Evolutionary conservation across 2,329 filamentous ascomycete genomes (phyloP), one percentile per base, ranked within the genome.

Genomic region (Aspergillus unguis): DNA sequence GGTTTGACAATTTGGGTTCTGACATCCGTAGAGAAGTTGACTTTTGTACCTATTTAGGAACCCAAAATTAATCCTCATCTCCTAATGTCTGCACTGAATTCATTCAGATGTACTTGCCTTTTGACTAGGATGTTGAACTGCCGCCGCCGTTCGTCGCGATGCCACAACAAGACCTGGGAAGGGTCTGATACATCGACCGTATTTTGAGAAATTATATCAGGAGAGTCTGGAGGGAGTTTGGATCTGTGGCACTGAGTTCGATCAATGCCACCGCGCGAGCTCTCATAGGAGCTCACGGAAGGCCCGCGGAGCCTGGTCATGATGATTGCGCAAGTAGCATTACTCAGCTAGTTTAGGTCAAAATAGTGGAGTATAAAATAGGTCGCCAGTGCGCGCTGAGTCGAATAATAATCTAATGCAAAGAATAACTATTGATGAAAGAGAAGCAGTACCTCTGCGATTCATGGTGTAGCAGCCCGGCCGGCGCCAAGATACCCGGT

Each of bases 21-120:
- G 83, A 67, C 91, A 96, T 58, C 91, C 91, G 59, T 88, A 81
- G 52, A 90, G 83, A n/a, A 96, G 82, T 71, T 96, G 91, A 32
- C 82, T 77, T 45, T 92, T 84, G 66, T 88, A 95, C 63, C 88
- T 92, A 47, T 17, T 17, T 17, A 5, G 35, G 35, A 33, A 23
- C 42, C 31, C 36, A 31, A 41, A 28, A 47, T 57, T 54, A 55
- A 52, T 37, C 50, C 44, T 47, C 36, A 11, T n/a, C 40, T 38
- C 26, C 28, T 32, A 42, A 4, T 29, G n/a, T 6, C 26, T 28
- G 8, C 10, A 5, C 26, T 25, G 28, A 40, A 23, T 33, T 28
- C 25, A 31, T 31, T 23, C 35, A 8, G 7, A 36, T 49, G 52
- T 45, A 68, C 79, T 59, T 66, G 87, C 85, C 80, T 84, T 63